These are phyloP conservation scores for Monascus ruber DNA, from an alignment of 2,329 filamentous ascomycete genomes.

Conservation along the genomic window DNA sequence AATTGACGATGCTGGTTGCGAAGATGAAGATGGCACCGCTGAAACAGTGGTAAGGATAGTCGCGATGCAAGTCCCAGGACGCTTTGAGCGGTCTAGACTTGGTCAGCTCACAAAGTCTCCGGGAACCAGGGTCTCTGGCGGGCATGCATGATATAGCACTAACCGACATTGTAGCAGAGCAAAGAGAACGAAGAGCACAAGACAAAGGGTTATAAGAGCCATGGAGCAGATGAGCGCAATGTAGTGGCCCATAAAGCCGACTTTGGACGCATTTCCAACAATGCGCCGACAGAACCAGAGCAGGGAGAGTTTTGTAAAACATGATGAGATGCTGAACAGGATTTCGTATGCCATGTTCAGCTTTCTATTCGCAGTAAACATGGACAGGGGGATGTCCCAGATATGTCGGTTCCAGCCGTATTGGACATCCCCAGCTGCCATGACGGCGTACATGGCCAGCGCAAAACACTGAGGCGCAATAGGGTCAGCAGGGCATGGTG, in stretches of 20 bases:
- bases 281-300: slow-evolving; percentile 26
- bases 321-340: slow-evolving; percentile 23
- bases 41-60: slow-evolving; percentile 17
- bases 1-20: slow-evolving; percentile 26
- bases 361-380: slow-evolving; percentile 21
- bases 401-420: slow-evolving; percentile 30
- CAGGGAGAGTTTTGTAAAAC: slow-evolving; percentile 28
- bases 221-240: slow-evolving; percentile 14
- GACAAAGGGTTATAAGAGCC: slow-evolving; percentile 19
- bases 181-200: slow-evolving; percentile 19
- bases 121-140: neutral
- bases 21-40: slow-evolving; percentile 19
- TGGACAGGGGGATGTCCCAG: slow-evolving; percentile 27
- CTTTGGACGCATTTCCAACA: slow-evolving; percentile 8
- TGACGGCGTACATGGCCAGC: slow-evolving; percentile 23
- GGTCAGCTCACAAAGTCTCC: neutral
- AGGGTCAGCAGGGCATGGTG: neutral
- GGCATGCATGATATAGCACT: slow-evolving; percentile 6
- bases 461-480: slow-evolving; percentile 15
- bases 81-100: slow-evolving; percentile 20
- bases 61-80: slow-evolving; percentile 19
- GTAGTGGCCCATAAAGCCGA: slow-evolving; percentile 3
- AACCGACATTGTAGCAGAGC: slow-evolving; percentile 32
- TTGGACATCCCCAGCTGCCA: slow-evolving; percentile 20
- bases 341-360: slow-evolving; percentile 27